phyloP scores from a whole-genome alignment of 495 filamentous ascomycete species.

The Penicillium cinerascens region DNA sequence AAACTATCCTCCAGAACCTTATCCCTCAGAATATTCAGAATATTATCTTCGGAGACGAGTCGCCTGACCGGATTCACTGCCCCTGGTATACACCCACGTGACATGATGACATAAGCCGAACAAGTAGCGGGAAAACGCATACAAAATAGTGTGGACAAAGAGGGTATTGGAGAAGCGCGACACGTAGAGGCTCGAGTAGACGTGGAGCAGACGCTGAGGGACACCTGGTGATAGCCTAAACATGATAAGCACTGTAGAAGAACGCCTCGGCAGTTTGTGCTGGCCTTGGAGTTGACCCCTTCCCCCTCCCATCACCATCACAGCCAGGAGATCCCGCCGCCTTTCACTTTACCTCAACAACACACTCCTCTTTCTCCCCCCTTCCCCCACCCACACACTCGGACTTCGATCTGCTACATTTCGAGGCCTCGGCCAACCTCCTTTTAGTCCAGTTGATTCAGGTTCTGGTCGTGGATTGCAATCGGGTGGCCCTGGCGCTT shows the following conservation, averaged over 20 bases:
- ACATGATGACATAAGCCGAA: constrained; percentile 20
- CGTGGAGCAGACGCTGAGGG: background rate
- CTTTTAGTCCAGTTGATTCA: background rate
- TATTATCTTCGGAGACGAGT: no score
- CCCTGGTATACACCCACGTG: constrained; percentile 11
- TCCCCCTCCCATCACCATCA: constrained; percentile 26
- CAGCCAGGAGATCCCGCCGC: constrained; percentile 31
- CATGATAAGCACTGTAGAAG: background rate
- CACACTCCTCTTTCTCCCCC: constrained; percentile 16
- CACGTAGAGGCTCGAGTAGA: constrained; percentile 2
- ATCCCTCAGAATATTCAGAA: no score
- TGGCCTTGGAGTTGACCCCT: background rate
- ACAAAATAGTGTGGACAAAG: constrained; percentile 9
- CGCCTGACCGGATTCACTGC: no score
- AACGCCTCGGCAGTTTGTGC: background rate
- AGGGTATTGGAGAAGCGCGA: background rate
- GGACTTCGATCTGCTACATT: constrained; percentile 3
- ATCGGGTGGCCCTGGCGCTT: constrained; percentile 23
- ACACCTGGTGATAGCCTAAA: background rate
- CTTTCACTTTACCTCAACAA: constrained; percentile 28
- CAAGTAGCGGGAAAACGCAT: constrained; percentile 25
- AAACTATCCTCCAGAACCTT: background rate
- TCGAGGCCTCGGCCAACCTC: background rate
- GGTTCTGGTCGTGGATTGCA: constrained; percentile 12
- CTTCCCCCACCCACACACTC: constrained; percentile 3